phyloP scores from a whole-genome alignment of 1,284 basidiomycete species.

The Uromyces viciae-fabae region DNA sequence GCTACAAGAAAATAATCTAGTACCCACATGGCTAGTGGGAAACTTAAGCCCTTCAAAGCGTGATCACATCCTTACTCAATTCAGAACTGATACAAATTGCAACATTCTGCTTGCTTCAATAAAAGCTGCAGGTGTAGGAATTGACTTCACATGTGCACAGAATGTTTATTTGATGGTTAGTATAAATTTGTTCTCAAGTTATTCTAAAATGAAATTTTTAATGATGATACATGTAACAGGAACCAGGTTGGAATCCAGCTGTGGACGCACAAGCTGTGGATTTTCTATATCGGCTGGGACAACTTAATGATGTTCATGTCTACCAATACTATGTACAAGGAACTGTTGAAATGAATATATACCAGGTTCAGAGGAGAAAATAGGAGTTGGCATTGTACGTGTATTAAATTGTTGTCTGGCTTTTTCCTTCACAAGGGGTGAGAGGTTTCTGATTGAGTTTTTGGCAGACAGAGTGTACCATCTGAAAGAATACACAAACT shows the following conservation, averaged over 20 bases:
- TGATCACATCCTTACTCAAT: not conserved
- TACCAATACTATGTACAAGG: slow-evolving; percentile 5
- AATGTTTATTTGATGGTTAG: not conserved
- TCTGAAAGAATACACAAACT: too few species aligned
- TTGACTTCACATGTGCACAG: slow-evolving; percentile 14
- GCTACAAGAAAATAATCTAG: not conserved
- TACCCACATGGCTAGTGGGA: not conserved
- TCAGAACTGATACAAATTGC: not conserved
- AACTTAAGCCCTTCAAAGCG: not conserved
- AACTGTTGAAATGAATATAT: slow-evolving; percentile 6
- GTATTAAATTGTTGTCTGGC: too few species aligned
- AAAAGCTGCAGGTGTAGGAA: not conserved
- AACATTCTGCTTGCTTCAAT: slow-evolving; percentile 3
- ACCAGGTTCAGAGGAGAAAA: slow-evolving; percentile 19
- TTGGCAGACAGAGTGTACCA: too few species aligned
- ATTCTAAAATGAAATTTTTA: not conserved
- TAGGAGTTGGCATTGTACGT: not conserved
- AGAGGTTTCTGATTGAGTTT: too few species aligned
- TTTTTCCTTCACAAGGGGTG: too few species aligned
- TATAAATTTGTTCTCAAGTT: not conserved
- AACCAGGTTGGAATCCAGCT: slow-evolving; percentile 3
- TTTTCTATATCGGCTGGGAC: not conserved
- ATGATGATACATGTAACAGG: not conserved
- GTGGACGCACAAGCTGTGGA: slow-evolving; percentile 5
- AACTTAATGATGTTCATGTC: not conserved